Evolutionary conservation across 352 stramenopile species (phyloP), one percentile per base, ranked within the genome.

Genomic region (Phytopythium ostracodes): DNA sequence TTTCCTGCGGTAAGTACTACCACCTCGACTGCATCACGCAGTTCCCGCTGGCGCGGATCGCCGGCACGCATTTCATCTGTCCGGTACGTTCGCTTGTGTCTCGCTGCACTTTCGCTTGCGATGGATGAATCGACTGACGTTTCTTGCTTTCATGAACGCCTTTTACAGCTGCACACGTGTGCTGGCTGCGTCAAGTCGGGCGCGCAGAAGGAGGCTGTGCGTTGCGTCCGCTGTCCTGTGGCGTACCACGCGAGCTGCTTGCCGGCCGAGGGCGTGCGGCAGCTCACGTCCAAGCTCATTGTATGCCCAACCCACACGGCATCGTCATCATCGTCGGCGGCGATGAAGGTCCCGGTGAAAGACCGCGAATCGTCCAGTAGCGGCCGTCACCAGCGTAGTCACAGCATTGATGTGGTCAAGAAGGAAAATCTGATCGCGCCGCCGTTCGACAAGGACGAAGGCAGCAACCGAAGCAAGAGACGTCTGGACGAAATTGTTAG

Each of bases 1-100:
- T 91, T 9, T 92, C 84, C 44, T 95, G 87, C 53, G 87, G 87
- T 29, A 94, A 94, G 60, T 95, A 87, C 60, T 95, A 94, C 59
- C 87, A 95, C 56, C 73, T 87, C 20, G 70, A 87, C 38, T 95
- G 87, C 54, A 91, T 95, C 50, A 85, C 81, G 36, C 84, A 84
- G 53, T 80, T 92, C 53, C 81, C 87, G 50, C 68, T 95, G 42
- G 86, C 87, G 8, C 67, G 87, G 22, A 79, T 79, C 54, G 86
- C 86, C 17, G 79, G 84, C 61, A 78, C 80, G 52, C 77, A 89
- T 61, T 95, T 95, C 59, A 95, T 95, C 50, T 95, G 87, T 59
- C 84, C 87, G 36, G 72, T 80, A 66, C 47, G 73, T 67, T 33
- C 49, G 42, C 25, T 38, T 5, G 18, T 54, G 20, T 42, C 24